Evolutionary conservation across 257 asterid genomes (phyloP).

Genomic region (Ilex asprella): DNA sequence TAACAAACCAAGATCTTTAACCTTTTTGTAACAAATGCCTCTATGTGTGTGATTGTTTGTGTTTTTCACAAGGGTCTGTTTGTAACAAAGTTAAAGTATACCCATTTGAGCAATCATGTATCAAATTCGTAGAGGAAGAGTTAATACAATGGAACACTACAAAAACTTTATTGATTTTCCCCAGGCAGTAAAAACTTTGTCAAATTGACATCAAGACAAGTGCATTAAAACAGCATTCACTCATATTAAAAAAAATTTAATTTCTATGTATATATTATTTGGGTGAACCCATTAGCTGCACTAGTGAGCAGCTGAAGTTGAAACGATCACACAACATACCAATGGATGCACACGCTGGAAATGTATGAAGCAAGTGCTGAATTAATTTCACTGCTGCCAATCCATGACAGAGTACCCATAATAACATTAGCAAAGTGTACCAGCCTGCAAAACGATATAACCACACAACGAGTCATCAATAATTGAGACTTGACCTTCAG

Average conservation of each 20-base stretch:
- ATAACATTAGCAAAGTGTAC: conserved; percentile 34
- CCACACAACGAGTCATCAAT: conserved; percentile 16
- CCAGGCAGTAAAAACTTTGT: background rate
- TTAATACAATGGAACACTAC: no score
- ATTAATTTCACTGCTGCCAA: conserved; percentile 52
- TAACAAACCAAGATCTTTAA: no score
- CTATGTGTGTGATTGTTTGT: no score
- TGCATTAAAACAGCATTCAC: no score
- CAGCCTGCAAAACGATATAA: conserved; percentile 39
- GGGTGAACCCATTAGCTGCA: conserved; percentile 6
- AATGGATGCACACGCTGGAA: conserved; percentile 92
- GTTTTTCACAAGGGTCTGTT: no score
- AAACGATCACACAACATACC: conserved; percentile 45
- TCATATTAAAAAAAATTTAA: background rate
- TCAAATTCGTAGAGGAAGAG: no score
- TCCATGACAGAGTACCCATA: conserved; percentile 75
- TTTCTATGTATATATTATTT: background rate
- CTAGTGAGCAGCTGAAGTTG: conserved; percentile 8
- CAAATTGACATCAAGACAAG: background rate
- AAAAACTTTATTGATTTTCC: no score
- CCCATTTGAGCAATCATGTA: no score
- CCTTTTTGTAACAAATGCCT: no score
- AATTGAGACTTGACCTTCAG: conserved; percentile 4
- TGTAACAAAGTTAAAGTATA: no score
- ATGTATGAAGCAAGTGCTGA: conserved; percentile 55